Percentiles rank a stretch among this genome's conserved stretches.
Evolutionary conservation across 1,284 basidiomycete genomes (phyloP).

Genomic region (Gymnopus androsaceus): DNA sequence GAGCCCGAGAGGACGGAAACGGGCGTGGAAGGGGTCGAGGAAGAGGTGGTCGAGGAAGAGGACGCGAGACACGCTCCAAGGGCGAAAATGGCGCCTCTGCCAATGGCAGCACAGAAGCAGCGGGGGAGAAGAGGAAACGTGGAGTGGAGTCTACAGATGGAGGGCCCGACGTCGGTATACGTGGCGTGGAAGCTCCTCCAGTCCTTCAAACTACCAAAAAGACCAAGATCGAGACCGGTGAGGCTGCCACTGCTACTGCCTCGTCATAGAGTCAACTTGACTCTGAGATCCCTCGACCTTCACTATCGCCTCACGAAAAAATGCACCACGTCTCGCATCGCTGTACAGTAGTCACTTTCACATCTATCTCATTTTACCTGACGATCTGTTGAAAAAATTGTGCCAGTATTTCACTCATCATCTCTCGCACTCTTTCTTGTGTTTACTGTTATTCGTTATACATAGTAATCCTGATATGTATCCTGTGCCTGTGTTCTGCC

Average conservation of each 20-base stretch:
- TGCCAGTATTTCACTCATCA: no score
- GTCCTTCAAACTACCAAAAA: conserved; percentile 58
- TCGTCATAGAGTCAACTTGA: conserved; percentile 1
- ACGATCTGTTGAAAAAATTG: no score
- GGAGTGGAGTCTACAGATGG: conserved; percentile 76
- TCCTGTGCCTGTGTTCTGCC: no score
- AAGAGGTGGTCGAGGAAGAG: conserved; percentile 34
- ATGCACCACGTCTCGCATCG: no score
- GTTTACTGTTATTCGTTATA: no score
- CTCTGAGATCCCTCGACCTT: no score
- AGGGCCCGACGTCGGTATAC: conserved; percentile 62
- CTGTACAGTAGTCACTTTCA: no score
- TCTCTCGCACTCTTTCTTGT: no score
- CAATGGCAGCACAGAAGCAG: conserved; percentile 29
- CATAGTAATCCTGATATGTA: no score
- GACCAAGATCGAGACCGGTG: conserved; percentile 50
- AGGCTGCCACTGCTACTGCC: conserved; percentile 5
- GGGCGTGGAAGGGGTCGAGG: conserved; percentile 43
- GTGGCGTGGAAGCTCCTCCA: conserved; percentile 67
- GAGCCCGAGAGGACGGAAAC: conserved; percentile 42
- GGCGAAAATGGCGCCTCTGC: conserved; percentile 21
- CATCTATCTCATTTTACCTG: no score
- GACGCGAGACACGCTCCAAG: conserved; percentile 27
- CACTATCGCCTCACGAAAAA: no score
- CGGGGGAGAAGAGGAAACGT: conserved; percentile 74